Percentiles rank a stretch among this genome's conserved stretches.
These are phyloP conservation scores for Schwanniomyces sp. DNA, from an alignment of 805 yeast species.

Conservation along the genomic window DNA sequence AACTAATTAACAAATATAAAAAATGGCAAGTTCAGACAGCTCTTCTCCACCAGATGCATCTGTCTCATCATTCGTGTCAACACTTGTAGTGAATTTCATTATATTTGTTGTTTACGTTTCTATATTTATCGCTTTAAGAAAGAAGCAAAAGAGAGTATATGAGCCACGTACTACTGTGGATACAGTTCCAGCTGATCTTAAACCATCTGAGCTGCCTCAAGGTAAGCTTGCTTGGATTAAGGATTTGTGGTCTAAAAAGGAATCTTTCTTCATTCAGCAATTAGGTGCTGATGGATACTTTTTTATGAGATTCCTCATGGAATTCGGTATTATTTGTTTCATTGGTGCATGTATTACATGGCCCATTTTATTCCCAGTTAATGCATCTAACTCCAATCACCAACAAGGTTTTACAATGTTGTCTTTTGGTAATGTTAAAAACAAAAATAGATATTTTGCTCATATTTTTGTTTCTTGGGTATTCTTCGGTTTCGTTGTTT, in stretches of 20 bases:
- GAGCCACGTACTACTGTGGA: constrained; percentile 50
- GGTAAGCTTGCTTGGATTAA: constrained; percentile 58
- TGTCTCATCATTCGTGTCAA: constrained; percentile 50
- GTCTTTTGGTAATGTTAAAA: constrained; percentile 59
- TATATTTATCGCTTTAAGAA: constrained; percentile 42
- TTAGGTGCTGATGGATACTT: constrained; percentile 77
- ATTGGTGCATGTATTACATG: constrained; percentile 56
- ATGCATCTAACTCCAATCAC: constrained; percentile 65
- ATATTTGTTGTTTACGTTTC: constrained; percentile 40
- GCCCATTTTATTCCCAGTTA: constrained; percentile 72
- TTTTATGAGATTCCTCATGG: constrained; percentile 62
- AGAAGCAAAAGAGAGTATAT: constrained; percentile 48
- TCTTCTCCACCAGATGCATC: constrained; percentile 23
- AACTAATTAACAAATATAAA: neutral
- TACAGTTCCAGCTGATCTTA: constrained; percentile 45
- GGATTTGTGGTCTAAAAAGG: constrained; percentile 52
- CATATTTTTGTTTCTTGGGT: constrained; percentile 77
- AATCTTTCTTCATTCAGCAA: constrained; percentile 63
- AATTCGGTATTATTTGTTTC: constrained; percentile 52
- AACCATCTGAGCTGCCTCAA: constrained; percentile 42
- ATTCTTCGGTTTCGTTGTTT: constrained; percentile 64
- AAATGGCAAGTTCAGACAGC: constrained; percentile 2
- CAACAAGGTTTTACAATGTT: constrained; percentile 62
- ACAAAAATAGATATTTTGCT: constrained; percentile 68
- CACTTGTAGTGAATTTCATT: constrained; percentile 45